Base-by-base conservation (phyloP, 768 basidiomycete genomes). In the Mycena pura region DNA sequence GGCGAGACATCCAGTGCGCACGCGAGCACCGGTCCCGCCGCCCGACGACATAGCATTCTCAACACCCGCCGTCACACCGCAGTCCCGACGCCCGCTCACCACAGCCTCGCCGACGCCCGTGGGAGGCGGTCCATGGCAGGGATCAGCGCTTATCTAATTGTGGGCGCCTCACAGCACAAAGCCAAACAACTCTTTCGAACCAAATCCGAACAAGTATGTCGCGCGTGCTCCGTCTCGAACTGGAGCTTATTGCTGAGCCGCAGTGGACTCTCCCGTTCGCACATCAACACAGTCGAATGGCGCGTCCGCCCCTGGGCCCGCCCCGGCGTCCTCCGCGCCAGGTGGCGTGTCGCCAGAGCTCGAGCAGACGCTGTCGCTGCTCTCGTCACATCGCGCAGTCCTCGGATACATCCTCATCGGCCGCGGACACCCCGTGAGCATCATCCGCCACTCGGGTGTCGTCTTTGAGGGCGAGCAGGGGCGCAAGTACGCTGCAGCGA, bases 391-490 rank as follows among this genome's bases (percentile, higher is more conserved):
- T 70, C 84, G 92, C 17, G 89, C 92, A 19, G 93, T 96, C 4
- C 84, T 93, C 6, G 94, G 95, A 2, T 95, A 95, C 72, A 83
- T 96, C 69, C 84, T 96, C 0, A 80, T 96, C 29, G 89, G 92
- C 3, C 83, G 93, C 14, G 84, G 87, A 0, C 83, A 84, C 44
- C 88, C 88, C 6, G 83, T 86, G 19, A 87, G 88, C 66, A 93
- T 97, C 64, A 90, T 97, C 67, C 83, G 92, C 29, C 89, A 92
- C 68, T 89, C 91, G 1, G 93, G 92, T 14, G 91, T 91, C 51
- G 83, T 93, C 6, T 94, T 94, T 65, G 93, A 94, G 63, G 92
- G 92, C 29, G 92, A 93, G 63, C 88, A 90, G 36, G 92, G 92
- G 22, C 80, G 76, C 70, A 88, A 85, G 66, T 93, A 94, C 60